phyloP scores from a whole-genome alignment of 352 stramenopile genomes.

The Thraustochytrium aureum region DNA sequence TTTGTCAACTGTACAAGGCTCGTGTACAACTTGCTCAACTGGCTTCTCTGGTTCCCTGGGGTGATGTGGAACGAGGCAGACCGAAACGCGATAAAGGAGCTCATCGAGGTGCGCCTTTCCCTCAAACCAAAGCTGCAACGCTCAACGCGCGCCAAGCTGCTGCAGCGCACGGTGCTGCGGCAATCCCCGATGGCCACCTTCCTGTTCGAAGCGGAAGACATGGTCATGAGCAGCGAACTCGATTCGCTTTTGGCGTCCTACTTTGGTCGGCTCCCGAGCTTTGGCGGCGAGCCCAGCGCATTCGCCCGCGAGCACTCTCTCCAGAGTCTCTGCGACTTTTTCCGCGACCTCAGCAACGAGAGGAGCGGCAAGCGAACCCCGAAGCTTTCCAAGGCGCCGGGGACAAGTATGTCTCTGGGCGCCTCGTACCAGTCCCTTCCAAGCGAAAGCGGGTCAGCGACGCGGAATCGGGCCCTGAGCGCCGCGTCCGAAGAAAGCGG shows the following conservation, averaged over 20 bases:
- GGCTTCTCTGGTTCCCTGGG: slow-evolving; percentile 18
- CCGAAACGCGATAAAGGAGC: slow-evolving; percentile 1
- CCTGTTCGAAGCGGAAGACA: slow-evolving; percentile 9
- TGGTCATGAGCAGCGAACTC: slow-evolving; percentile 6
- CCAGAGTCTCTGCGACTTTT: background rate
- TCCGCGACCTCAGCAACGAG: too few relatives aligned
- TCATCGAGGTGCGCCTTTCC: background rate
- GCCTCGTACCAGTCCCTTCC: too few relatives aligned
- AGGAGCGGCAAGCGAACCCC: background rate
- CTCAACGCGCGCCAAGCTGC: slow-evolving; percentile 19
- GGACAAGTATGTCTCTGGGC: too few relatives aligned
- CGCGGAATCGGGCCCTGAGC: too few relatives aligned
- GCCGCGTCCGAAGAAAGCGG: too few relatives aligned
- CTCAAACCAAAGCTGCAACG: background rate
- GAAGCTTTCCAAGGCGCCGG: too few relatives aligned
- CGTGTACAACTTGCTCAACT: slow-evolving; percentile 2
- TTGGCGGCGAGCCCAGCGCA: too few relatives aligned
- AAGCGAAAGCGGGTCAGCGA: too few relatives aligned
- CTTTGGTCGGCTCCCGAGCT: too few relatives aligned
- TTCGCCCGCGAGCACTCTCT: background rate
- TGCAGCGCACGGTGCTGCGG: slow-evolving; percentile 15
- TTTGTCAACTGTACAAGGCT: background rate
- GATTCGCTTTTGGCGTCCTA: slow-evolving; percentile 1
- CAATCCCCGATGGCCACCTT: slow-evolving; percentile 2
- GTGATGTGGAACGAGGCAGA: background rate